Evolutionary conservation across 371 early-diverging fungal species (phyloP), one percentile per base, ranked within the genome.

Genomic region (Capillidium heterosporum): DNA sequence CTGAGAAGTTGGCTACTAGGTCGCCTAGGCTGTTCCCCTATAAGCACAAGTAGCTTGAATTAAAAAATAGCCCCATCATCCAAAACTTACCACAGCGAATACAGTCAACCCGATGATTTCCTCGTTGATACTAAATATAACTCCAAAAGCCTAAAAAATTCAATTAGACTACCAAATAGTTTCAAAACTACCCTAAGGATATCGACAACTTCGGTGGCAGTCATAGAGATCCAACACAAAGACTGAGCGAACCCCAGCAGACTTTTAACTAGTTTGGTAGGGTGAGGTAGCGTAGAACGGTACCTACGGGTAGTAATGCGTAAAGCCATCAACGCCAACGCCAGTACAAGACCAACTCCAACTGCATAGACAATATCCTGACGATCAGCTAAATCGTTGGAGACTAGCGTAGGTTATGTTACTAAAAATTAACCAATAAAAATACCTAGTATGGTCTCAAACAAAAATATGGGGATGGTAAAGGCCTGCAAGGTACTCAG

Each of bases 11-110:
- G 10, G 89, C 84, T 11, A 86, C 82, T 57, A 89, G 71, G 59
- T 89, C 89, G 19, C 89, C 88, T 39, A 88, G 62, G 57, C 84
- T 83, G 61, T 87, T 86, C n/a, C 89, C 89, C 76, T 79, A 63
- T 62, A 50, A 48, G 23, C 26, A 28, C 35, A 17, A 10, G 8
- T 39, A 43, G 31, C 5, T 4, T 44, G 11, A 56, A 21, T 27
- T 24, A 23, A 52, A 48, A 48, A 56, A 11, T n/a, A 10, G n/a
- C n/a, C n/a, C n/a, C n/a, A n/a, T n/a, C n/a, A 8, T 32, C 43
- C 31, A 48, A 1, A 23, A 59, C 65, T 65, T 70, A 81, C 82
- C 71, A 85, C 68, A 7, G 86, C 89, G 67, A 89, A 84, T 1
- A 89, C 67, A 0, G 89, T 88, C 56, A 89, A 61, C 0, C 89